Conservation (phyloP, 345 rosid genomes). For the Linum tenue region DNA sequence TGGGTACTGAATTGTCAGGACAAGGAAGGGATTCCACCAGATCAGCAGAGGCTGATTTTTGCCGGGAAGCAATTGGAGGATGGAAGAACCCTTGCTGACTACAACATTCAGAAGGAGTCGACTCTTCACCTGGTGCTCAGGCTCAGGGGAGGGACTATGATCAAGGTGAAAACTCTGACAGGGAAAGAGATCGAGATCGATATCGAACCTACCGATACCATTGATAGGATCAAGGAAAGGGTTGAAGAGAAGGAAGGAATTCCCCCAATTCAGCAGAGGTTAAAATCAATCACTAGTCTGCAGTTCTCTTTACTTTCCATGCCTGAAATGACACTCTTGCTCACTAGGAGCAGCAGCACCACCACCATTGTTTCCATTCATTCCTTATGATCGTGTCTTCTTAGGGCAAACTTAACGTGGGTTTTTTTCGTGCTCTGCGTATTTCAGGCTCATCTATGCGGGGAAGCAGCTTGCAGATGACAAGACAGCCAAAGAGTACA, state of each 20-base stretch:
- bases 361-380: background rate
- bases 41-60: too few species aligned
- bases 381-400: background rate
- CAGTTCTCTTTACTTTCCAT: background rate
- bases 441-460: conserved; percentile 59
- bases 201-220: conserved; percentile 86
- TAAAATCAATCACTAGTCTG: background rate
- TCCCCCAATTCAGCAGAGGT: conserved; percentile 97
- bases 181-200: conserved; percentile 94
- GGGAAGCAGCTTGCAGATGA: conserved; percentile 97
- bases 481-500: conserved; percentile 86
- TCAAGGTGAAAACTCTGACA: conserved; percentile 15
- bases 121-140: too few species aligned
- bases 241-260: conserved; percentile 98
- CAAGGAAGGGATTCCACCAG: conserved; percentile 58
- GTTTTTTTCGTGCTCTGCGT: conserved; percentile 20
- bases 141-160: too few species aligned
- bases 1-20: conserved; percentile 35
- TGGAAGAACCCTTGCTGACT: too few species aligned
- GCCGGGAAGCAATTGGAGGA: too few species aligned
- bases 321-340: background rate
- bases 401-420: background rate
- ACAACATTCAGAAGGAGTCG: too few species aligned
- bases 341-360: background rate
- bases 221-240: conserved; percentile 89